These are phyloP conservation scores for Ophiobolus disseminans DNA, from an alignment of 2,329 filamentous ascomycete species.

Conservation along the genomic window DNA sequence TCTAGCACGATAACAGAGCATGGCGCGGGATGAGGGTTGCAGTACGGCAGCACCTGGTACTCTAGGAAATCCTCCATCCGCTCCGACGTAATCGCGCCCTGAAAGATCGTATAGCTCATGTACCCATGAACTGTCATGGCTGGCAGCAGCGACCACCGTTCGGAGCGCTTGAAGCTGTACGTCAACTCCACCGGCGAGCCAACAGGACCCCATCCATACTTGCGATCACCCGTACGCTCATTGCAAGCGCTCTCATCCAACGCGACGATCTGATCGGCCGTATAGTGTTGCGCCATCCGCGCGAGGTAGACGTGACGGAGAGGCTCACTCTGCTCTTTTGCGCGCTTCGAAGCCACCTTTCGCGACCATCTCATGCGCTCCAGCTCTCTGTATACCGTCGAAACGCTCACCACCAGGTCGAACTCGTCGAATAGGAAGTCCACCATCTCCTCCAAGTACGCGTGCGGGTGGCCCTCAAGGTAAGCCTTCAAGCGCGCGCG, in stretches of 20 bases:
- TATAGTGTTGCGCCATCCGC: slow-evolving; percentile 4
- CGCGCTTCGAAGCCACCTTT: slow-evolving; percentile 7
- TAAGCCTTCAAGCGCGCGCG: too few relatives aligned
- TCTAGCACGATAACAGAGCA: too few relatives aligned
- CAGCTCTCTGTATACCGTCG: neutral
- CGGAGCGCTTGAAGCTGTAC: slow-evolving; percentile 1
- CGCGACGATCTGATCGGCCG: slow-evolving; percentile 13
- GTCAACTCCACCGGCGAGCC: neutral
- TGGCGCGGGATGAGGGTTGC: neutral
- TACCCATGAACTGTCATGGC: slow-evolving; percentile 16
- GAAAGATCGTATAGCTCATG: neutral
- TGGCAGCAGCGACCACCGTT: slow-evolving; percentile 10
- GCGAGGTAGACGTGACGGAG: slow-evolving; percentile 7
- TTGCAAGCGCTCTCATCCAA: slow-evolving; percentile 18
- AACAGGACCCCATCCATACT: slow-evolving; percentile 14
- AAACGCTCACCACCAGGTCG: too few relatives aligned
- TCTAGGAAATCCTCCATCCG: slow-evolving; percentile 5
- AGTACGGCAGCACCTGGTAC: slow-evolving; percentile 1
- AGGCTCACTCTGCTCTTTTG: slow-evolving; percentile 6
- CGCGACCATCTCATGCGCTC: slow-evolving; percentile 7
- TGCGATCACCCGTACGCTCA: slow-evolving; percentile 17
- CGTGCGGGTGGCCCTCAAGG: too few relatives aligned
- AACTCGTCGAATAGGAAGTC: too few relatives aligned
- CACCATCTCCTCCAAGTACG: too few relatives aligned
- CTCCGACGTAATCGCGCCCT: slow-evolving; percentile 8